Evolutionary conservation across 2,329 filamentous ascomycete species (phyloP).

Genomic region (Fusarium subtropicale): DNA sequence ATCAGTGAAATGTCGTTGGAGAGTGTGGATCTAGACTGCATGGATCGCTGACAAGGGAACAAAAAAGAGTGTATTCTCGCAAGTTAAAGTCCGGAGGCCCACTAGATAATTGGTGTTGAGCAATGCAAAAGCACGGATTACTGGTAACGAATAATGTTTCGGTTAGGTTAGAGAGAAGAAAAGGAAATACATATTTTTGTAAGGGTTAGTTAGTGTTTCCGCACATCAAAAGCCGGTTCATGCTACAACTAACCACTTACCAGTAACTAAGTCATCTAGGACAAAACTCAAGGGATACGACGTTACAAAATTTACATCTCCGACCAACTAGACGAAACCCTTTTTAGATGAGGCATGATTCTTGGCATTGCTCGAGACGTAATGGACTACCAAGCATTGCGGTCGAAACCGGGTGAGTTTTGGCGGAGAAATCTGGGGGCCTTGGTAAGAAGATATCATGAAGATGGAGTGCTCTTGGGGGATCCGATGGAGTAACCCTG

Average conservation of each 20-base stretch:
- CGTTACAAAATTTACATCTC: conserved; percentile 29
- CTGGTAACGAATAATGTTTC: not conserved
- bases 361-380: conserved; percentile 6
- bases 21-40: conserved; percentile 26
- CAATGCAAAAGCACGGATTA: not conserved
- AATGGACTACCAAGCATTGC: not conserved
- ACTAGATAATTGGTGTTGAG: conserved; percentile 1
- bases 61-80: conserved; percentile 22
- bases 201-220: conserved; percentile 13
- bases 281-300: conserved; percentile 8
- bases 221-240: conserved; percentile 43
- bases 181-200: conserved; percentile 5
- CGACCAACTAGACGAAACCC: conserved; percentile 1
- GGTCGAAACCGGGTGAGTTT: conserved; percentile 21
- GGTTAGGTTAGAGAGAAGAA: not conserved
- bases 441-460: not conserved
- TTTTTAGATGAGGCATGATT: not conserved
- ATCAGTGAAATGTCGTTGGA: conserved; percentile 22
- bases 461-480: conserved; percentile 6
- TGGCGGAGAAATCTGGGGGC: conserved; percentile 12
- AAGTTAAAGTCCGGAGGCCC: conserved; percentile 37
- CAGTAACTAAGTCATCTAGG: conserved; percentile 1
- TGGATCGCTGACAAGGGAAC: conserved; percentile 29
- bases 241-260: conserved; percentile 16
- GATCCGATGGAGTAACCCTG: not conserved